Percentiles rank a stretch among this genome's conserved stretches.
Conservation (phyloP, 2,329 filamentous ascomycete genomes). For the Cryphonectria japonica region DNA sequence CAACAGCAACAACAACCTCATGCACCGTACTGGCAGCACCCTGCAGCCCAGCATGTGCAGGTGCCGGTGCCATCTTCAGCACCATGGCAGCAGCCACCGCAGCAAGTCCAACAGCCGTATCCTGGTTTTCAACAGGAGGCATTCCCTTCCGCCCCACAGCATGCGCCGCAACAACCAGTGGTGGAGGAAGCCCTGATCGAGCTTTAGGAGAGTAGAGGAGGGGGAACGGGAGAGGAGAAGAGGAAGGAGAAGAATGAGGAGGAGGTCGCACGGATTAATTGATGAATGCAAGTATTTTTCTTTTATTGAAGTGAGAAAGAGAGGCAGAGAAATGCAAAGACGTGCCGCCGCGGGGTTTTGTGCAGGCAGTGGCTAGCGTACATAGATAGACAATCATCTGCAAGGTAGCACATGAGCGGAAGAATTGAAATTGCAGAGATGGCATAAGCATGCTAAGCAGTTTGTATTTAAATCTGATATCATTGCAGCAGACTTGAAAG, state of each 20-base stretch:
- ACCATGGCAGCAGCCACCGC: slow-evolving; percentile 41
- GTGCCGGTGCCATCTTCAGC: slow-evolving; percentile 45
- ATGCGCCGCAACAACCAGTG: slow-evolving; percentile 60
- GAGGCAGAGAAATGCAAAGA: neutral
- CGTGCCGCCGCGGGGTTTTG: neutral
- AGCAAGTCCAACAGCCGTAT: slow-evolving; percentile 39
- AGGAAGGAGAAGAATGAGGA: neutral
- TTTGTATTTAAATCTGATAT: neutral
- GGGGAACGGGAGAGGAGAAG: neutral
- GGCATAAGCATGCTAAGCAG: neutral
- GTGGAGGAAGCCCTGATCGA: slow-evolving; percentile 83
- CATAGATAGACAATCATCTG: neutral
- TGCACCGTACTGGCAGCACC: slow-evolving; percentile 55
- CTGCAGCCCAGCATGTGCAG: slow-evolving; percentile 45
- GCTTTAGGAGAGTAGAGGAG: slow-evolving; percentile 42
- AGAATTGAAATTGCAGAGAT: neutral
- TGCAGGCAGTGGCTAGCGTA: neutral
- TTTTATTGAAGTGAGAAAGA: too few relatives aligned
- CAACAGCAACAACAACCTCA: slow-evolving; percentile 33
- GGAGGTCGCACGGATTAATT: neutral
- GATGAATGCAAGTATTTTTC: neutral
- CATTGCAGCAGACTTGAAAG: neutral
- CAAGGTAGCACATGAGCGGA: neutral
- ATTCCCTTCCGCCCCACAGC: slow-evolving; percentile 69
- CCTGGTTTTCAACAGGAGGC: slow-evolving; percentile 59